Evolutionary conservation across 2,329 filamentous ascomycete species (phyloP), one percentile per base, ranked within the genome.

Genomic region (Fusarium begoniae): DNA sequence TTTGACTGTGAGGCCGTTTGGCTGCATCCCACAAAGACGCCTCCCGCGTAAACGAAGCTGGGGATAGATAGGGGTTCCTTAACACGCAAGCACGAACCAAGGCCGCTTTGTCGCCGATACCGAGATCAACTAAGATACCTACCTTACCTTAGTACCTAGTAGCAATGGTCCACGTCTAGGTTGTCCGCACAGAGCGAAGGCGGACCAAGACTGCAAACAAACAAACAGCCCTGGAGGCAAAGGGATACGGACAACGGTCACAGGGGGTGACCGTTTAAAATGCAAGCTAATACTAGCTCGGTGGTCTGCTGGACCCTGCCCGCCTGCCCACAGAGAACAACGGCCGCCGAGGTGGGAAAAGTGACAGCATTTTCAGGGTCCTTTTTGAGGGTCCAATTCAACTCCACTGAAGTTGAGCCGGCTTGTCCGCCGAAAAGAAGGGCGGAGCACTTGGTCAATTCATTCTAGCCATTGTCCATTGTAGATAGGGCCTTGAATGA

Each of bases 331-430:
- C 43, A 12, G 51, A 66, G 57, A 69, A 62, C 57, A 45, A 60
- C 58, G 56, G 67, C 58, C 59, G 57, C 44, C 35, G 56, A 57
- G 57, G 50, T 48, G 66, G 35, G 54, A 54, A 58, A 41, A 47
- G 61, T 74, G 71, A 74, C 68, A 72, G 63, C 69, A 71, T 72
- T 70, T 70, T 70, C 67, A 70, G 67, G 67, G 67, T 70, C 67
- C 53, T 70, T 58, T 65, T 67, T 61, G 67, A 74, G 72, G 63
- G 71, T 74, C 72, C 71, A 68, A 48, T 51, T 48, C 56, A 48
- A 67, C 47, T 22, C 70, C 66, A 35, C 56, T 54, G 26, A 65
- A 38, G 37, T 58, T 70, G 66, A 54, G 41, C 51, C 66, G 66
- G 50, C 53, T 45, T 47, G 40, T 59, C 62, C 56, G 45, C 53